Evolutionary conservation across 768 basidiomycete species (phyloP).

Genomic region (Asterophora lycoperdoides): DNA sequence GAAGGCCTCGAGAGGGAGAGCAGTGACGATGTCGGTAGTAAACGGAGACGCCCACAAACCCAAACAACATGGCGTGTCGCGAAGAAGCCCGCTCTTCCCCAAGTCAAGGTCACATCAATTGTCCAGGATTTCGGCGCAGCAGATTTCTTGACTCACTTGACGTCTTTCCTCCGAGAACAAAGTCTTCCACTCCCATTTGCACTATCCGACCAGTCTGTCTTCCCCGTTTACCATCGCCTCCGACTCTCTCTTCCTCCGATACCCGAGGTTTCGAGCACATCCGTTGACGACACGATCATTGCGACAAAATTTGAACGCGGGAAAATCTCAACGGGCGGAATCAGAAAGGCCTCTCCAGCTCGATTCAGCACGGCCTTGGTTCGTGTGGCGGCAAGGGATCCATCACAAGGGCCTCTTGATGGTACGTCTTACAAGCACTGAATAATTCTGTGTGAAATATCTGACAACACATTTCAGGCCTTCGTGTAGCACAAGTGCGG

Average conservation of each 20-base stretch:
- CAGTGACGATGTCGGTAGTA: too few relatives aligned
- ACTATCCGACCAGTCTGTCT: background rate
- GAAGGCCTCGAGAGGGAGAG: too few relatives aligned
- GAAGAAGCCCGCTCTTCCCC: background rate
- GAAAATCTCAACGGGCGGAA: constrained; percentile 5
- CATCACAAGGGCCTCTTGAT: constrained; percentile 7
- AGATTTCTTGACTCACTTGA: background rate
- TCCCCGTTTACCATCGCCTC: constrained; percentile 19
- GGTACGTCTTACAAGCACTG: background rate
- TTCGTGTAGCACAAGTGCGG: constrained; percentile 8
- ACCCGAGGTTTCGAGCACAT: constrained; percentile 3
- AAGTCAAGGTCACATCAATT: background rate
- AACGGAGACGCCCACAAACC: too few relatives aligned
- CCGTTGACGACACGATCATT: constrained; percentile 12
- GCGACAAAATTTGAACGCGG: constrained; percentile 7
- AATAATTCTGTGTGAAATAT: background rate
- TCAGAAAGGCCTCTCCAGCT: constrained; percentile 13
- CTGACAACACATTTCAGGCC: constrained; percentile 18
- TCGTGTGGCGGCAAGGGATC: background rate
- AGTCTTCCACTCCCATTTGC: background rate
- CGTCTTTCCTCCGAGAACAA: background rate
- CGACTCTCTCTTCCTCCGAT: constrained; percentile 16
- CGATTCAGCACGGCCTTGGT: constrained; percentile 23
- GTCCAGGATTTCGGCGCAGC: background rate
- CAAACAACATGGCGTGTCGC: background rate